Base-by-base conservation (phyloP, 225 moss, liverwort and hornwort species). In the Pseudisothecium myosuroides region DNA sequence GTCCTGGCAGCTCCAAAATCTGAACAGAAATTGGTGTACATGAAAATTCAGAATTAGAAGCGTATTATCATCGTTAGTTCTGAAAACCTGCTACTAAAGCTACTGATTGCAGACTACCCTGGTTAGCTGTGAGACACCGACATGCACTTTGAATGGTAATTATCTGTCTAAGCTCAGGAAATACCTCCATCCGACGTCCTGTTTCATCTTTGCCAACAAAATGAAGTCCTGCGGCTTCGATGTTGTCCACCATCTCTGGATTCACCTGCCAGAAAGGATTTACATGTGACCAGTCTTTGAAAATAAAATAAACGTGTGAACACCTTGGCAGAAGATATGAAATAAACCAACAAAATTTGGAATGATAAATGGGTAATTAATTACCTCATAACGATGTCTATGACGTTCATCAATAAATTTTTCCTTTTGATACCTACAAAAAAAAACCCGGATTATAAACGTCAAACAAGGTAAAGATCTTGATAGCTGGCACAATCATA, bases 181-280 rank as follows among this genome's bases (percentile, higher is more conserved):
- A 74, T 87, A 98, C 98, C 97, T 98, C 97, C 98, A 98, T 98
- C 26, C 98, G 95, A 69, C 96, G 95, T 59, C 96, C 97, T 63
- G 98, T 97, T 89, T 96, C 96, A 88, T 97, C 97, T 86, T 93
- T 98, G 69, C 98, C 98, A 50, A 98, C 98, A 92, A 98, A 98
- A 68, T 85, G 94, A 64, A 98, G 88, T 41, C 98, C 98, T 69
- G 95, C 96, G 52, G 94, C 93, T 91, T 98, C 97, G 56, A 98
- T 89, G 64, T 55, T 92, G 24, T 94, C 96, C 80, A 98, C 96
- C 96, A 98, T 96, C 86, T 97, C 97, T 59, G 98, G 98, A 86
- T 98, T 98, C 34, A 98, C 98, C 98, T 98, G 96, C 76, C 74
- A 91, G 21, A 82, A 45, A 79, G 52, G 27, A 62, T 37, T 64